phyloP scores from a whole-genome alignment of 208 protist genomes.

The Trichomonas vaginalis region DNA sequence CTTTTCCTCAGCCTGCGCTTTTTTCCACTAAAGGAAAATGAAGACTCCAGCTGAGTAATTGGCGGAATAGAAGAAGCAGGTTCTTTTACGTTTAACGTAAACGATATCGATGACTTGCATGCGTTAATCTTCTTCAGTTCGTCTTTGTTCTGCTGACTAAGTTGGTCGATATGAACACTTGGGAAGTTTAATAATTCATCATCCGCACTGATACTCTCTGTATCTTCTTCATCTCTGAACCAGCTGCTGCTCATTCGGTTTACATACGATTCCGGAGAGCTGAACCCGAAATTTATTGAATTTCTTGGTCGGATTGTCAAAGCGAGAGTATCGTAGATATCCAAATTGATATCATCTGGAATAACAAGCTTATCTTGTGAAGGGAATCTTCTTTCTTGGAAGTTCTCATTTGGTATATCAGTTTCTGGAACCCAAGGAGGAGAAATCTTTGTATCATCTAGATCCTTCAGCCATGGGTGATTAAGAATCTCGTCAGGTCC shows the following conservation, averaged over 20 bases:
- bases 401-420: background rate
- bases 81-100: background rate
- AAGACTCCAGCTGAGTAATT: background rate
- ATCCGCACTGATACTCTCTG: background rate
- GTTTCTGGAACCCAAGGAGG: background rate
- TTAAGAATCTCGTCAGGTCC: background rate
- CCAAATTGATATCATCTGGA: background rate
- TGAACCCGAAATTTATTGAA: background rate
- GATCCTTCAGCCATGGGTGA: background rate
- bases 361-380: background rate
- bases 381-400: background rate
- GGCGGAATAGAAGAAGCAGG: background rate
- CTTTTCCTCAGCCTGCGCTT: background rate
- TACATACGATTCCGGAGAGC: background rate
- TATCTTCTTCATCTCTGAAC: background rate
- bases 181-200: background rate
- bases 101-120: background rate
- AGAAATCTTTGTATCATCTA: background rate
- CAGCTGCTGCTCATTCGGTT: background rate
- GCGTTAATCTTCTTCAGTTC: background rate
- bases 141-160: background rate
- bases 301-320: background rate
- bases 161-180: background rate
- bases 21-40: background rate
- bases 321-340: background rate